Base-by-base conservation (phyloP, 129 eudicot species). In the Erigeron canadensis region DNA sequence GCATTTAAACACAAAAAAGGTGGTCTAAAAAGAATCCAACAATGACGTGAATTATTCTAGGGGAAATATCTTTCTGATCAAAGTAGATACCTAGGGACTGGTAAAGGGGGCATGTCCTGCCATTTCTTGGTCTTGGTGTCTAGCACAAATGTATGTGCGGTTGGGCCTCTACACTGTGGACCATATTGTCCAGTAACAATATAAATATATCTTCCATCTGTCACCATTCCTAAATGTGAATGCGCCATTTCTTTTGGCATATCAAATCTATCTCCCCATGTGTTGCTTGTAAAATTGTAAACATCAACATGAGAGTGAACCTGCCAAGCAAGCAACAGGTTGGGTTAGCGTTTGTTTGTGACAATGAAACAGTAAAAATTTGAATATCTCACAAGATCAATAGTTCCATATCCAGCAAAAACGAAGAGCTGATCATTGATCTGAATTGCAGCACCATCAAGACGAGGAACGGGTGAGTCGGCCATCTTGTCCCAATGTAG, bases 161-260 rank as follows among this genome's bases (percentile, higher is more conserved):
- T 90, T 13, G 99, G 96, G 67, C 97, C 97, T 77, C 99, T 77
- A 82, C 99, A 94, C 62, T 94, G 99, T 44, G 99, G 97, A 62
- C 99, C 99, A 74, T 82, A 86, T 74, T 90, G 99, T 45, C 99
- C 99, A 1, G 89, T 90, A 39, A 94, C 96, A 8, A 86, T 78
- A 69, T 90, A 94, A 41, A 94, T 88, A 55, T 87, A 90, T 78
- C 96, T 81, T 39, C 97, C 97, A 86, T 94, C 99, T 5, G 99
- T 86, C 61, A 74, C 99, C 99, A 94, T 94, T 59, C 99, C 99
- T 53, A 94, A 70, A 86, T 94, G 99, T 23, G 99, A 94, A 84
- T 90, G 95, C 2, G 97, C 97, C 99, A 94, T 94, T 75, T 88
- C 96, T 80, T 90, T 94, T 62, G 99, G 99, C 99, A 87, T 94